Percentiles rank a stretch among this genome's conserved stretches.
These are phyloP conservation scores for Micromonas pusilla DNA, from an alignment of 139 green algal genomes.

Conservation along the genomic window DNA sequence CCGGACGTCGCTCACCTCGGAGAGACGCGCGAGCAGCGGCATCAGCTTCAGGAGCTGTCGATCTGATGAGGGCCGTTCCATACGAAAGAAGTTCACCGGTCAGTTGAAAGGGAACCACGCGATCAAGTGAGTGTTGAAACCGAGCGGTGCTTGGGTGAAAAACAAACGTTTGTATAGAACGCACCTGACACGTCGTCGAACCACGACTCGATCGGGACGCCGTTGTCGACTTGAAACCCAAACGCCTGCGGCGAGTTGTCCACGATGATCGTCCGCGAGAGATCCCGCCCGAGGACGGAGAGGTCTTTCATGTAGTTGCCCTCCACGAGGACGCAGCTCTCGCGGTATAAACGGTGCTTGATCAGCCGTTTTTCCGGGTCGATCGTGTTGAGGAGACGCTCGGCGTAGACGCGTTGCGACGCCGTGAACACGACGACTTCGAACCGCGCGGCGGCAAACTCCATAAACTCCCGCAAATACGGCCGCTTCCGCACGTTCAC, in stretches of 20 bases:
- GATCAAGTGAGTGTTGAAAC: too few species aligned
- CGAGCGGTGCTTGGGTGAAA: too few species aligned
- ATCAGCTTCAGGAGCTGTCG: conserved; percentile 53
- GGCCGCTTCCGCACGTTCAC: conserved; percentile 62
- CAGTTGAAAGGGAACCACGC: too few species aligned
- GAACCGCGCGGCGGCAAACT: conserved; percentile 56
- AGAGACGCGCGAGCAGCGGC: neutral
- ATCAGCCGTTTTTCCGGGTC: conserved; percentile 65
- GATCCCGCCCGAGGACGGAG: conserved; percentile 76
- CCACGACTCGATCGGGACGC: conserved; percentile 91
- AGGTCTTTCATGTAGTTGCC: conserved; percentile 85
- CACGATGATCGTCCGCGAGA: conserved; percentile 78
- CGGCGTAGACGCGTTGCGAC: conserved; percentile 61
- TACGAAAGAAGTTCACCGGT: too few species aligned
- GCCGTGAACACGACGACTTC: conserved; percentile 83
- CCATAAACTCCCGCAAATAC: conserved; percentile 61
- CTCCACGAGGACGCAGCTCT: conserved; percentile 83
- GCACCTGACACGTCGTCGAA: conserved; percentile 76
- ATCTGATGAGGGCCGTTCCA: too few species aligned
- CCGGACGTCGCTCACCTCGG: neutral
- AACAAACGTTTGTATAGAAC: too few species aligned
- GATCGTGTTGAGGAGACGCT: conserved; percentile 71
- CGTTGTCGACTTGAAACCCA: conserved; percentile 78
- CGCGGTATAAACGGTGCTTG: conserved; percentile 82
- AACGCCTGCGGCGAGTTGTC: conserved; percentile 89